These are phyloP conservation scores for Insectozyma bohioensis DNA, from an alignment of 1,139 yeast species.

Conservation along the genomic window DNA sequence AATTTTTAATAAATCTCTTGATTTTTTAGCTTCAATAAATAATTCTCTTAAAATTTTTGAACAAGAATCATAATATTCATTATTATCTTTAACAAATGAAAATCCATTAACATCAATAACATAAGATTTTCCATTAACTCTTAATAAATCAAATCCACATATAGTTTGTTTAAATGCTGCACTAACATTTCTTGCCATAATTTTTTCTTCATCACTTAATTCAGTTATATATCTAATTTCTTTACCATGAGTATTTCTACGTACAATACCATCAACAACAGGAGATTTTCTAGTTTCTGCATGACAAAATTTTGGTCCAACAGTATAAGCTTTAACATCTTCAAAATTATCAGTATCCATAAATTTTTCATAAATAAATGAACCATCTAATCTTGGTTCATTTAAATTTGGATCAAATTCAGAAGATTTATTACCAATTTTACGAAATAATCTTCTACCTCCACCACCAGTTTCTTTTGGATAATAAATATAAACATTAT, in stretches of 20 bases:
- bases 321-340: conserved; percentile 98
- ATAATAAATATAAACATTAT: conserved; percentile 91
- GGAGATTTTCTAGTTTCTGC: conserved; percentile 99
- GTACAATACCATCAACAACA: conserved; percentile 96
- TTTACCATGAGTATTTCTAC: conserved; percentile 96
- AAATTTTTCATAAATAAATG: conserved; percentile 88
- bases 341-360: conserved; percentile 98
- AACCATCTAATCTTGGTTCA: conserved; percentile 83
- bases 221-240: conserved; percentile 90
- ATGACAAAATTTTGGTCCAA: conserved; percentile 86
- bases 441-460: conserved; percentile 89
- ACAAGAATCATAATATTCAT: conserved; percentile 81
- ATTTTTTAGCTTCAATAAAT: conserved; percentile 59
- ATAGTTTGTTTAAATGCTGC: conserved; percentile 87
- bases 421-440: conserved; percentile 95
- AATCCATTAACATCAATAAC: conserved; percentile 99
- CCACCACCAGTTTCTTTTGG: conserved; percentile 93
- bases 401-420: conserved; percentile 85
- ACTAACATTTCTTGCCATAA: conserved; percentile 78
- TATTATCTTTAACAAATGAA: conserved; percentile 93
- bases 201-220: conserved; percentile 68
- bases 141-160: conserved; percentile 92
- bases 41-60: conserved; percentile 74
- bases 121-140: conserved; percentile 85
- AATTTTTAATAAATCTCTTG: conserved; percentile 41